Base-by-base conservation (phyloP, 176 grass and related monocot species). In the Cenchrus fungigraminus region DNA sequence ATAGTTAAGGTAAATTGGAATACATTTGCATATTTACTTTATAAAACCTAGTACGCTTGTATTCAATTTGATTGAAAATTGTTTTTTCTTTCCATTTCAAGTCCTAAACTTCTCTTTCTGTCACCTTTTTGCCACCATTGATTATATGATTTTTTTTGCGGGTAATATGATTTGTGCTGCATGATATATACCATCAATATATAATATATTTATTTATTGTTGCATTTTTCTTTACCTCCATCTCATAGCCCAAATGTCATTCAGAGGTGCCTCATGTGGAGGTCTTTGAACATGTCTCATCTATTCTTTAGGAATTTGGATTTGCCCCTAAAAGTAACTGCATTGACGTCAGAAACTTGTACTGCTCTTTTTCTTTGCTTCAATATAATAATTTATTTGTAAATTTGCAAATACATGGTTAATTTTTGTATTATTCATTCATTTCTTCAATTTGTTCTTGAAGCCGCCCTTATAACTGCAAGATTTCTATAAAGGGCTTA, bases 341-440 rank as follows among this genome's bases (percentile, higher is more conserved):
- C 42, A 45, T 70, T 72, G 54, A 71, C 42, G 22, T 44, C 42
- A 60, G 9, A 45, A 82, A 72, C 14, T 52, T 82, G 79, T 82
- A 81, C 5, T 68, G 12, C 66, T 45, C 8, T 9, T 81, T 68
- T 19, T 58, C 52, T 57, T 81, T 44, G 19, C 29, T 65, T 34
- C 12, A 65, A 34, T 65, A 32, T 65, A 32, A 32, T 13, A 11
- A 15, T 56, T 44, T 68, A 3, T 57, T 43, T 69, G 65, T 28
- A 65, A 65, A 65, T 69, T 43, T 69, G 65, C 62, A 65, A 65
- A 65, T 69, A 22, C 50, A 34, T 81, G 40, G 17, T 80, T 80
- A 55, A 11, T 42, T 81, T 44, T 49, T 68, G 25, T 25, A 25
- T 25, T 57, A 43, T 20, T 34, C 34, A 34, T 34, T 34, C 34